phyloP scores from a whole-genome alignment of 106 monocot species.

The Dendrobium huoshanense region DNA sequence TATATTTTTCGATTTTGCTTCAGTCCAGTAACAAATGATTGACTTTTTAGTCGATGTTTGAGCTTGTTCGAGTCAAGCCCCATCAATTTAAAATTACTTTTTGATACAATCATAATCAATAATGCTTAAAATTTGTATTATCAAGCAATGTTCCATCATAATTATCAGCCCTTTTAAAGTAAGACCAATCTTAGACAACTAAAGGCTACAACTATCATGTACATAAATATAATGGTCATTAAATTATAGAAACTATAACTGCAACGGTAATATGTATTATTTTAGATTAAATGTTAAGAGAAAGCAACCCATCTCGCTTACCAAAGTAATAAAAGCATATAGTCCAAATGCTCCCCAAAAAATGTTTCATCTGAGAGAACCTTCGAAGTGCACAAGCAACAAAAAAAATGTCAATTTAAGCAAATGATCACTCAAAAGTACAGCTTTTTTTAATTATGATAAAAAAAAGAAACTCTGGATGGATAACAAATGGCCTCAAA shows the following conservation, averaged over 20 bases:
- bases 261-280: background rate
- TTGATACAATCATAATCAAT: too few relatives aligned
- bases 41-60: background rate
- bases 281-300: background rate
- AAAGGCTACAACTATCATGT: background rate
- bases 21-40: background rate
- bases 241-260: background rate
- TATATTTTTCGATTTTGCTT: background rate
- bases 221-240: background rate
- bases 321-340: conserved; percentile 66
- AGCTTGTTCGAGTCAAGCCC: background rate
- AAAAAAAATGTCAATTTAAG: background rate
- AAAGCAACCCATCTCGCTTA: conserved; percentile 21
- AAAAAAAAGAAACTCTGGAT: background rate
- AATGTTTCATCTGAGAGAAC: conserved; percentile 46
- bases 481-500: background rate
- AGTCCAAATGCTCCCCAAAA: conserved; percentile 92
- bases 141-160: background rate
- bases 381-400: conserved; percentile 26
- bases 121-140: background rate
- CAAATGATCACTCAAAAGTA: background rate
- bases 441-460: background rate
- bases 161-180: background rate
- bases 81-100: background rate
- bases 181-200: background rate